Evolutionary conservation across 805 yeast species (phyloP).

Genomic region (Novakomyces olei): DNA sequence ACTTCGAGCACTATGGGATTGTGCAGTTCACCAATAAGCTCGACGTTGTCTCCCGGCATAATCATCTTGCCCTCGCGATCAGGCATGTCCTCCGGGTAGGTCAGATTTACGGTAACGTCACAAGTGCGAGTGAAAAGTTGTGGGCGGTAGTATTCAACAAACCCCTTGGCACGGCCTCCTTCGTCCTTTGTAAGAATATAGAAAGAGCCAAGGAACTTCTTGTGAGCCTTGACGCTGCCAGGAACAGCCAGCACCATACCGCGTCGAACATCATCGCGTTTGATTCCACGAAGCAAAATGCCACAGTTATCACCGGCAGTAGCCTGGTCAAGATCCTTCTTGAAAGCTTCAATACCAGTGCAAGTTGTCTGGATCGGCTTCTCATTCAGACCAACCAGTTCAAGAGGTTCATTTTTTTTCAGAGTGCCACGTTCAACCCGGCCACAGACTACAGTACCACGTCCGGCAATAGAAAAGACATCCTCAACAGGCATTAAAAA

Average conservation of each 20-base stretch:
- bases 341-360: slow-evolving; percentile 98
- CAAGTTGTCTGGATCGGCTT: slow-evolving; percentile 86
- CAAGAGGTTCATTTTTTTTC: slow-evolving; percentile 96
- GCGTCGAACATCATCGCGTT: slow-evolving; percentile 89
- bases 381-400: slow-evolving; percentile 79
- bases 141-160: slow-evolving; percentile 93
- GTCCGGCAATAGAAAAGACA: slow-evolving; percentile 93
- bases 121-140: slow-evolving; percentile 93
- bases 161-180: slow-evolving; percentile 98
- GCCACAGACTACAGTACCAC: slow-evolving; percentile 98
- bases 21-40: slow-evolving; percentile 76
- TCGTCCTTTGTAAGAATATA: slow-evolving; percentile 88
- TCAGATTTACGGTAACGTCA: slow-evolving; percentile 33
- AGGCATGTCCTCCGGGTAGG: slow-evolving; percentile 14
- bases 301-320: slow-evolving; percentile 99
- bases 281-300: slow-evolving; percentile 87
- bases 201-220: slow-evolving; percentile 78
- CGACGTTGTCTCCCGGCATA: slow-evolving; percentile 95
- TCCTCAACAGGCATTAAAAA: slow-evolving; percentile 95
- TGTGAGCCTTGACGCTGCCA: slow-evolving; percentile 76
- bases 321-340: slow-evolving; percentile 92
- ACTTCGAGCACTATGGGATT: slow-evolving; percentile 86
- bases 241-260: slow-evolving; percentile 96
- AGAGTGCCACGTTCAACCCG: slow-evolving; percentile 96
- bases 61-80: slow-evolving; percentile 64